Conservation (phyloP, 2,329 filamentous ascomycete species). For the Juglanconis juglandina region DNA sequence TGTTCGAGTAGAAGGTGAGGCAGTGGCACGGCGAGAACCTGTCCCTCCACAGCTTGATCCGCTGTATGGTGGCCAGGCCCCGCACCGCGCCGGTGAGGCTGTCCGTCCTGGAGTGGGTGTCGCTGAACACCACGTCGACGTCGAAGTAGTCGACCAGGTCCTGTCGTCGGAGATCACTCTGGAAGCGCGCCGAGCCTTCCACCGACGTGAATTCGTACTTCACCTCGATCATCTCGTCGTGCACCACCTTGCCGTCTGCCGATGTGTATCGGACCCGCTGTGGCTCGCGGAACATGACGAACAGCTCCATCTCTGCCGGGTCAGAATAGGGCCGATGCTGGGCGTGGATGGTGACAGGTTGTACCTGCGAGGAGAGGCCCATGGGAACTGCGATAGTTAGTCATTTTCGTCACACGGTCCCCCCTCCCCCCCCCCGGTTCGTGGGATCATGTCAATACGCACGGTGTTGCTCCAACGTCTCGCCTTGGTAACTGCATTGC, state of each 20-base stretch:
- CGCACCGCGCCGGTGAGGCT: slow-evolving; percentile 44
- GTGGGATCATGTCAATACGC: slow-evolving; percentile 22
- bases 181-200: slow-evolving; percentile 45
- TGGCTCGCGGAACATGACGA: slow-evolving; percentile 44
- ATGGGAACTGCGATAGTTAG: slow-evolving; percentile 44
- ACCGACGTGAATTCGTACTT: slow-evolving; percentile 50
- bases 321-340: slow-evolving; percentile 50
- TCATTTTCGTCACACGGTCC: slow-evolving; percentile 14
- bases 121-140: slow-evolving; percentile 51
- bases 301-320: slow-evolving; percentile 47
- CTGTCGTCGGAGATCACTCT: slow-evolving; percentile 45
- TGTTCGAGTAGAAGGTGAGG: slow-evolving; percentile 45
- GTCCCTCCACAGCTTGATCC: slow-evolving; percentile 51
- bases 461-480: slow-evolving; percentile 51
- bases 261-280: slow-evolving; percentile 48
- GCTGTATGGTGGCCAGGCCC: slow-evolving; percentile 49
- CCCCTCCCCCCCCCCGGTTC: background rate
- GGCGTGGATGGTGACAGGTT: slow-evolving; percentile 48
- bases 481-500: slow-evolving; percentile 51
- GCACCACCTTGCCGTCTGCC: slow-evolving; percentile 42
- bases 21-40: slow-evolving; percentile 45
- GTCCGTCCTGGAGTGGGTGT: slow-evolving; percentile 46
- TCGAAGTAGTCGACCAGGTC: slow-evolving; percentile 50
- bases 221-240: slow-evolving; percentile 46
- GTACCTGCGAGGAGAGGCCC: slow-evolving; percentile 40